Evolutionary conservation across 306 rosid species (phyloP).

Genomic region (Purshia tridentata): DNA sequence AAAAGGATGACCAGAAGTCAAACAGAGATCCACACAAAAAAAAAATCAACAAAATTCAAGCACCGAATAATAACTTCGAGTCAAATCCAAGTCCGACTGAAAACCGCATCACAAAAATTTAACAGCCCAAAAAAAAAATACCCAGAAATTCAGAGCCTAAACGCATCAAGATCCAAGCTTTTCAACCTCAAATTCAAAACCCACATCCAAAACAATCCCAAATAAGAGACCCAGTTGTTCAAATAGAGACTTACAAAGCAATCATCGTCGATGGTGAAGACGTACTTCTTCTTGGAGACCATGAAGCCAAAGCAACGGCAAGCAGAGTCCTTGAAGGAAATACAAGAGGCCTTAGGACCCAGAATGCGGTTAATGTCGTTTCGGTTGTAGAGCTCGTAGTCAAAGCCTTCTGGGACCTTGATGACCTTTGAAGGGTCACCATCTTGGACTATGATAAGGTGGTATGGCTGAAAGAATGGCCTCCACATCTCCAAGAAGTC

Average conservation of each 20-base stretch:
- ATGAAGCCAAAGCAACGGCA: conserved; percentile 76
- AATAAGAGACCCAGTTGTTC: background rate
- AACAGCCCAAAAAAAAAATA: background rate
- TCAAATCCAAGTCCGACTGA: background rate
- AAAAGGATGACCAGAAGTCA: background rate
- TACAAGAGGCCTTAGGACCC: conserved; percentile 66
- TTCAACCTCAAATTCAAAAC: conserved; percentile 5
- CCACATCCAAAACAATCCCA: conserved; percentile 2
- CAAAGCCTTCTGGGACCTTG: conserved; percentile 69
- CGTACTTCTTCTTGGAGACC: conserved; percentile 78
- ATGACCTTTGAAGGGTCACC: conserved; percentile 69
- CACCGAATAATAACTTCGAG: background rate
- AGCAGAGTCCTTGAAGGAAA: conserved; percentile 86
- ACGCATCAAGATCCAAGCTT: conserved; percentile 14
- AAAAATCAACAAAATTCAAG: background rate
- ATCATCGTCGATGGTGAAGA: conserved; percentile 85
- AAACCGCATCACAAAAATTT: background rate
- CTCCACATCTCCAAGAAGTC: conserved; percentile 84
- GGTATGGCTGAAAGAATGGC: conserved; percentile 63
- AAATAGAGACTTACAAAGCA: conserved; percentile 60
- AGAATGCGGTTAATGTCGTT: conserved; percentile 56
- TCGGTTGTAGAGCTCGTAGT: conserved; percentile 67
- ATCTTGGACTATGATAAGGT: conserved; percentile 81
- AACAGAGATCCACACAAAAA: conserved; percentile 9
- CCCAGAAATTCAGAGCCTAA: background rate